Evolutionary conservation across 2,329 filamentous ascomycete species (phyloP).

Genomic region (Colletotrichum liaoningense): DNA sequence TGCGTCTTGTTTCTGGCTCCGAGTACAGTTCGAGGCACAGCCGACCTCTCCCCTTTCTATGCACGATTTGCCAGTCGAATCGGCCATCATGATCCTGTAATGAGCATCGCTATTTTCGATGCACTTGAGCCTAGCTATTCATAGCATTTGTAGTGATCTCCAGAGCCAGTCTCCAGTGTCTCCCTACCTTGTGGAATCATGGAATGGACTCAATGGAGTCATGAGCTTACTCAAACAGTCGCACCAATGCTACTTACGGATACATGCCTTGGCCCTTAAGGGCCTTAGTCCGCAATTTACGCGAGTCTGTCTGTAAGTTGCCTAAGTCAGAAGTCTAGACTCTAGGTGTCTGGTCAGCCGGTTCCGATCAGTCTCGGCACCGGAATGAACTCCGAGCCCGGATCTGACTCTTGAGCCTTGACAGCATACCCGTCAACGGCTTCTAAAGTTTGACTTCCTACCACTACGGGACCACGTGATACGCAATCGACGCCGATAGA

Average conservation of each 20-base stretch:
- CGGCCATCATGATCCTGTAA: background rate
- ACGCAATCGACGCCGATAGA: background rate
- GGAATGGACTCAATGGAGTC: constrained; percentile 22
- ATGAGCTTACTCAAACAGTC: background rate
- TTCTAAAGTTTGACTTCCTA: background rate
- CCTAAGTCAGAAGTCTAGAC: background rate
- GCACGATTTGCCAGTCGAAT: background rate
- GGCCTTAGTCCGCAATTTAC: too few species aligned
- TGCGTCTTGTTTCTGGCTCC: background rate
- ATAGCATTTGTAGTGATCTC: background rate
- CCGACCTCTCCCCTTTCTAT: background rate
- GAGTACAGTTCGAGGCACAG: too few species aligned
- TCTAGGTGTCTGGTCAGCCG: background rate
- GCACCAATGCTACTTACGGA: background rate
- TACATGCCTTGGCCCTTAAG: too few species aligned
- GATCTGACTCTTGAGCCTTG: background rate
- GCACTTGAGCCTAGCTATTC: background rate
- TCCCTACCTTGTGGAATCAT: background rate
- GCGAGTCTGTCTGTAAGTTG: too few species aligned
- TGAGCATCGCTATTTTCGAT: background rate
- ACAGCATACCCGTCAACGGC: background rate
- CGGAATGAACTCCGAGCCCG: background rate
- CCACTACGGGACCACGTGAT: background rate
- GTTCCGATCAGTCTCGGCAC: background rate
- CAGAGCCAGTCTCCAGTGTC: background rate